A percentile compares a stretch with the other conserved stretches of the same genome.
Evolutionary conservation across 306 rosid genomes (phyloP).

Genomic region (Cucumis melo): DNA sequence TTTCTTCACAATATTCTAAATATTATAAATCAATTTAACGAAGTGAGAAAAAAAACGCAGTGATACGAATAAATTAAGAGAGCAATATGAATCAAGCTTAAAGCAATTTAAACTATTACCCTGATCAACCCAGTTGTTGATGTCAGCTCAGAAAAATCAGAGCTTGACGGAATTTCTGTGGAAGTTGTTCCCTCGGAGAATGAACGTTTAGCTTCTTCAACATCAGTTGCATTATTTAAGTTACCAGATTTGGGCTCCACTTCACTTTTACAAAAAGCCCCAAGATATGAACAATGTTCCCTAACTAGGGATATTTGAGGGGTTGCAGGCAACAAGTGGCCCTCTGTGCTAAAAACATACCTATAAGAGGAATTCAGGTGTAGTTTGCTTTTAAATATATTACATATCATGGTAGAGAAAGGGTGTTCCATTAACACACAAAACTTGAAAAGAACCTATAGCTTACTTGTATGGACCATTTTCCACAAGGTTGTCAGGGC

Average conservation of each 20-base stretch:
- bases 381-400: neutral
- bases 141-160: conserved; percentile 30
- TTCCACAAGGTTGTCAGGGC: conserved; percentile 91
- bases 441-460: conserved; percentile 3
- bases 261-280: conserved; percentile 55
- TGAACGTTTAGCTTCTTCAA: conserved; percentile 46
- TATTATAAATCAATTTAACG: neutral
- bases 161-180: conserved; percentile 24
- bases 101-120: conserved; percentile 22
- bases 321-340: conserved; percentile 85
- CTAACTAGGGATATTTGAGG: conserved; percentile 67
- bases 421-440: conserved; percentile 11
- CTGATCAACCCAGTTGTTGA: conserved; percentile 56
- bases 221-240: conserved; percentile 31
- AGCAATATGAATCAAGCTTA: conserved; percentile 2
- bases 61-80: neutral
- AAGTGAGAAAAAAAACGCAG: conserved; percentile 4
- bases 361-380: conserved; percentile 20
- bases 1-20: neutral
- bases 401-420: conserved; percentile 4
- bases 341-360: conserved; percentile 92
- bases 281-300: conserved; percentile 74
- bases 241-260: conserved; percentile 13
- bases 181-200: conserved; percentile 26
- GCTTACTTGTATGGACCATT: conserved; percentile 94